Base-by-base conservation (phyloP, 202 grass and related monocot species). In the Zoysia matrella region DNA sequence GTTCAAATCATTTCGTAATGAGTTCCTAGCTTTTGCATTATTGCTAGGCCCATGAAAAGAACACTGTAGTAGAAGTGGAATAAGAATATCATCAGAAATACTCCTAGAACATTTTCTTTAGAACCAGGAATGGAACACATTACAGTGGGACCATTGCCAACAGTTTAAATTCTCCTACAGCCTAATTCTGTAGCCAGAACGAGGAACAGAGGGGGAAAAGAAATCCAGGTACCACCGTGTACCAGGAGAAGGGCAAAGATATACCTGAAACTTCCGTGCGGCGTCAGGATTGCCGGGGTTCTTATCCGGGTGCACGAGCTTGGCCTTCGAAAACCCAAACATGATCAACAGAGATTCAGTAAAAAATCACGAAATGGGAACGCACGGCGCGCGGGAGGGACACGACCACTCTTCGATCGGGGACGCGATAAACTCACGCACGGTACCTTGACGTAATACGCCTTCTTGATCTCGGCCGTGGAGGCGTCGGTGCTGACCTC, bases 391-490 rank as follows among this genome's bases (percentile, higher is more conserved):
- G 8, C 30, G 30, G 30, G 30, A 36, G 47, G 60, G 9, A 63
- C 3, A 56, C 6, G 7, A 67, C 4, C 44, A 14, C 15, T 67
- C 43, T 45, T 44, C n/a, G 47, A 78, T 66, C 15, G 9, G 6
- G 3, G 22, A 63, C 40, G 3, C 7, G 7, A 3, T 36, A 36
- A 1, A 36, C 30, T 36, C 30, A 36, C 30, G 30, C 30, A 36
- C 30, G 30, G 63, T 13, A 97, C 94, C 92, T 97, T 97, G 56
- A 94, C 47, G 87, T 97, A 97, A 71, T 97, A 97, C 2, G 94
- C 94, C 84, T 94, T 97, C 92, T 97, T 97, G 81, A 97, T 97
- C 66, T 92, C 78, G 52, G 92, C 81, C 57, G 88, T 72, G 67
- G 94, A 89, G 87, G 94, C 90, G 88, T 88, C 90, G 4, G 88